Conservation (phyloP, 768 basidiomycete genomes). For the Lactarius hatsudake region DNA sequence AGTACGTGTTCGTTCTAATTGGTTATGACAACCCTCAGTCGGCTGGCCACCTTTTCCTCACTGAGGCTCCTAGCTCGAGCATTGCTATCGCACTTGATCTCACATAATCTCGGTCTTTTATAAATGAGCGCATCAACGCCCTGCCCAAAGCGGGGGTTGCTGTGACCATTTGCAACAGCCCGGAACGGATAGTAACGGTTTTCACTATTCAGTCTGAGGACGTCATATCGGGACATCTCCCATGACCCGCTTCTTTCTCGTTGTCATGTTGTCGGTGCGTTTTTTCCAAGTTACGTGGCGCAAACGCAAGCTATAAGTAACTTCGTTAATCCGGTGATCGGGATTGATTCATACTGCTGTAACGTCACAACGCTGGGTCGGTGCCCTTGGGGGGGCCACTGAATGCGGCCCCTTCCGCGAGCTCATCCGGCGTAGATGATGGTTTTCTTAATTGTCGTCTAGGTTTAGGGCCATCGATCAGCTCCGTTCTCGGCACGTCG, state of each 20-base stretch:
- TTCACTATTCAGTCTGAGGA: neutral
- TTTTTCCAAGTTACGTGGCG: neutral
- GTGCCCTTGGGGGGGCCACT: conserved; percentile 39
- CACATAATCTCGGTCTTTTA: neutral
- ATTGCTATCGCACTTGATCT: neutral
- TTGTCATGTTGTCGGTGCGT: conserved; percentile 23
- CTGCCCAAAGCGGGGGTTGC: too few species aligned
- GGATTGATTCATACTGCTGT: conserved; percentile 42
- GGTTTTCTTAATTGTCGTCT: conserved; percentile 60
- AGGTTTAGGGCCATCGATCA: conserved; percentile 49
- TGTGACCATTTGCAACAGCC: too few species aligned
- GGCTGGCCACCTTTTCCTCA: neutral
- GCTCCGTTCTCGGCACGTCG: neutral
- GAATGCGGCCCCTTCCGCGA: conserved; percentile 36
- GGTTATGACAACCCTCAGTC: neutral
- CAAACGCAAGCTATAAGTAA: conserved; percentile 25
- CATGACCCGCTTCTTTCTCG: conserved; percentile 20
- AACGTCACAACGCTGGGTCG: conserved; percentile 41
- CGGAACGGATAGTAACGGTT: too few species aligned
- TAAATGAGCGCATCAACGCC: too few species aligned
- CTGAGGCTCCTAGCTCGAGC: too few species aligned
- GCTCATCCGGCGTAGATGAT: conserved; percentile 36
- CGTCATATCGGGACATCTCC: neutral
- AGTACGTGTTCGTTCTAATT: neutral
- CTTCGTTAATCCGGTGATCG: conserved; percentile 37